Conservation (phyloP, 345 rosid species). For the Gynandropsis gynandra region DNA sequence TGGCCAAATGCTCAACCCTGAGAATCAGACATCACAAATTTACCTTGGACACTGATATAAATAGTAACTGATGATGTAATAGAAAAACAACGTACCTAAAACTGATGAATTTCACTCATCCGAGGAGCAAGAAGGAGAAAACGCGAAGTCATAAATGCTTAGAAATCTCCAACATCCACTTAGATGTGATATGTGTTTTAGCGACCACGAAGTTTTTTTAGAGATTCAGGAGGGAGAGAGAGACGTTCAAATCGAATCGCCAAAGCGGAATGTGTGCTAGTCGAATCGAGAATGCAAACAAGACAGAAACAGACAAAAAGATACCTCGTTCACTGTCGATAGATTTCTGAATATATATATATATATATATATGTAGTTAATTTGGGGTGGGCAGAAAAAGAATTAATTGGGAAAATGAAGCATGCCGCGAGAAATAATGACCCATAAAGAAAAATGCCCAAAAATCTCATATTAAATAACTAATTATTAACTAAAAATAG, state of each 20-base stretch:
- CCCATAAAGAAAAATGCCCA: too few species aligned
- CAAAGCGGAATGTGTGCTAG: constrained; percentile 16
- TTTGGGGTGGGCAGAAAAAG: too few species aligned
- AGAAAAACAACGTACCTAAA: constrained; percentile 16
- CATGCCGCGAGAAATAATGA: too few species aligned
- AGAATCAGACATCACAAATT: background rate
- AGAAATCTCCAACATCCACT: constrained; percentile 1
- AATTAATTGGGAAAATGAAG: too few species aligned
- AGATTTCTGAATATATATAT: too few species aligned
- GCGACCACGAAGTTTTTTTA: background rate
- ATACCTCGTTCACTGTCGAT: constrained; percentile 25
- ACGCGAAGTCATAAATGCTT: background rate
- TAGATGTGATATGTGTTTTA: background rate
- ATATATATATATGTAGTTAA: too few species aligned
- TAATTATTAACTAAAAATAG: too few species aligned
- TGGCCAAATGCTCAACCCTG: constrained; percentile 3
- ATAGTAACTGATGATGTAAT: constrained; percentile 5
- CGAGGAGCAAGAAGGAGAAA: constrained; percentile 13
- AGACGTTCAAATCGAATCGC: constrained; percentile 20
- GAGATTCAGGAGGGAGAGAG: constrained; percentile 1
- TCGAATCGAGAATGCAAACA: constrained; percentile 3
- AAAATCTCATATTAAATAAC: too few species aligned
- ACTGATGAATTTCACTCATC: background rate
- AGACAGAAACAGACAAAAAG: constrained; percentile 29
- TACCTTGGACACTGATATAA: background rate